phyloP scores from a whole-genome alignment of 495 filamentous ascomycete species.

The Lophiostoma macrostomum region DNA sequence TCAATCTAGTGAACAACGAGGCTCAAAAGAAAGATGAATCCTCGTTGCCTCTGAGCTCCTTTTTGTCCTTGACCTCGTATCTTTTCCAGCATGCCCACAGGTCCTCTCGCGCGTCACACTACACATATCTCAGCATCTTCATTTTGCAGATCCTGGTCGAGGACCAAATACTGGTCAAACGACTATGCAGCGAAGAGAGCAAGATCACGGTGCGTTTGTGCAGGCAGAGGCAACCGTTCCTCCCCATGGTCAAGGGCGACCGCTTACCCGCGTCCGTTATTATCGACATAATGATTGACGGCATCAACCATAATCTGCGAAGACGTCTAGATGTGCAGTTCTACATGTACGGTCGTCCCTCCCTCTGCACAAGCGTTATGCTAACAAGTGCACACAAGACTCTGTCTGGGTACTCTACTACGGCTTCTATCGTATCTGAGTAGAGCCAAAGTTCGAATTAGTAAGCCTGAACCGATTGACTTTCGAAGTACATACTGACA shows the following conservation, averaged over 20 bases:
- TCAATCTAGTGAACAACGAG: conserved; percentile 66
- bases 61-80: conserved; percentile 88
- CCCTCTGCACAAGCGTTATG: background rate
- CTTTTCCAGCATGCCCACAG: conserved; percentile 90
- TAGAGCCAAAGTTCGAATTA: conserved; percentile 54
- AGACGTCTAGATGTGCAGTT: conserved; percentile 78
- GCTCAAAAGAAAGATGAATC: conserved; percentile 64
- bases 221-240: conserved; percentile 81
- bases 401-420: conserved; percentile 72
- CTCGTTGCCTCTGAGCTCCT: conserved; percentile 72
- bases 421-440: conserved; percentile 81
- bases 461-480: conserved; percentile 15
- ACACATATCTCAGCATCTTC: conserved; percentile 78
- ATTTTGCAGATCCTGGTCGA: conserved; percentile 84
- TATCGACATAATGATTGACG: conserved; percentile 82
- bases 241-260: conserved; percentile 71
- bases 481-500: background rate
- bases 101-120: conserved; percentile 70
- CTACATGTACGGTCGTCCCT: conserved; percentile 56
- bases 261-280: conserved; percentile 70
- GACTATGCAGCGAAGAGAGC: conserved; percentile 77
- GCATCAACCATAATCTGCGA: conserved; percentile 89
- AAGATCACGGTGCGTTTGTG: conserved; percentile 77
- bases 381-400: conserved; percentile 26
- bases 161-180: conserved; percentile 78